Evolutionary conservation across 768 basidiomycete species (phyloP).

Genomic region (Leccinum longicurvipes): DNA sequence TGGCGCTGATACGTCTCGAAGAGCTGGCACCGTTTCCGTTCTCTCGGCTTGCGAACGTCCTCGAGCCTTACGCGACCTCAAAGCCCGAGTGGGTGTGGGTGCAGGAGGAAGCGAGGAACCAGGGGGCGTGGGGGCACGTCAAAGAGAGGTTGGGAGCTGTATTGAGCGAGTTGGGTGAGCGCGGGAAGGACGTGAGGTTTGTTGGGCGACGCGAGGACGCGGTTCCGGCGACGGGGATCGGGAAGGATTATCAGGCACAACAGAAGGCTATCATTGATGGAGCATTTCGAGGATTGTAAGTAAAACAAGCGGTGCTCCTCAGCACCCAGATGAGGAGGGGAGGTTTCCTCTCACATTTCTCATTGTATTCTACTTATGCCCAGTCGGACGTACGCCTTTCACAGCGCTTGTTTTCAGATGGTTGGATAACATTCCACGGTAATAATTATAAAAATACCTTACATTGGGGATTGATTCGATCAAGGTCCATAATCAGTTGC

Average conservation of each 20-base stretch:
- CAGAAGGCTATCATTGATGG: constrained; percentile 58
- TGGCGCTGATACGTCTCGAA: constrained; percentile 77
- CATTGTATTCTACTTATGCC: background rate
- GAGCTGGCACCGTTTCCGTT: constrained; percentile 91
- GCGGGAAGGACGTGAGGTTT: constrained; percentile 43
- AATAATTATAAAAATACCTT: background rate
- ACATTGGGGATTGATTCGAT: too few relatives aligned
- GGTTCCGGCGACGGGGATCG: constrained; percentile 75
- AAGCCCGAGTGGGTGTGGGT: constrained; percentile 50
- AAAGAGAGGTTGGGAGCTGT: constrained; percentile 51
- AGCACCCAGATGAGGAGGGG: too few relatives aligned
- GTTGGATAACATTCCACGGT: background rate
- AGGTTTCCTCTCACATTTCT: background rate
- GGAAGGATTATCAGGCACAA: constrained; percentile 62
- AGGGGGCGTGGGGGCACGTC: constrained; percentile 77
- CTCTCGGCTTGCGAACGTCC: constrained; percentile 39
- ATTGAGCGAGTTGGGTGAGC: constrained; percentile 38
- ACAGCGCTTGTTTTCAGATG: background rate
- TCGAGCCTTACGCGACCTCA: constrained; percentile 45
- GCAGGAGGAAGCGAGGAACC: constrained; percentile 88
- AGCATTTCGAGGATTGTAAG: constrained; percentile 49
- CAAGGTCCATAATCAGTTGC: background rate
- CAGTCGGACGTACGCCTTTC: background rate
- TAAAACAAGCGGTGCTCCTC: background rate
- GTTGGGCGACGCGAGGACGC: constrained; percentile 69